These are phyloP conservation scores for Phaeosphaeriaceae sp. DNA, from an alignment of 2,329 filamentous ascomycete species.

Conservation along the genomic window DNA sequence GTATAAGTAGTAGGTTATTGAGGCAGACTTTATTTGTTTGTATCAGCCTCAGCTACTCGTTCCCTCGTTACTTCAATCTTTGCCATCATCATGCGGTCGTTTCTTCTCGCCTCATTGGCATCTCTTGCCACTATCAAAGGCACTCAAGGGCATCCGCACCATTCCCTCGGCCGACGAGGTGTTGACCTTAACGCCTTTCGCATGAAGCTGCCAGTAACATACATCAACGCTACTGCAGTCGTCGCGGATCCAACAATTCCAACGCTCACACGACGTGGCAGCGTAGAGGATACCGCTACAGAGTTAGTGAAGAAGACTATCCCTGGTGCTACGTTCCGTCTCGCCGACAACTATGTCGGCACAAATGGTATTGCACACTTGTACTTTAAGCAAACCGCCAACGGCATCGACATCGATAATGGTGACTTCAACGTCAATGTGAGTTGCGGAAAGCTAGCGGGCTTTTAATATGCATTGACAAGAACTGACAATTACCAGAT, in stretches of 20 bases:
- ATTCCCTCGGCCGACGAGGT: slow-evolving; percentile 25
- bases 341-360: slow-evolving; percentile 63
- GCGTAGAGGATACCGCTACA: slow-evolving; percentile 39
- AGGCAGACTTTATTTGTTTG: neutral
- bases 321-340: slow-evolving; percentile 55
- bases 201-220: slow-evolving; percentile 30
- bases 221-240: slow-evolving; percentile 30
- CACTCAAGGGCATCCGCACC: slow-evolving; percentile 31
- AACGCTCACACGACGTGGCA: slow-evolving; percentile 27
- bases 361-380: slow-evolving; percentile 63
- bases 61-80: slow-evolving; percentile 16
- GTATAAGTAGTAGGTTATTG: slow-evolving; percentile 17
- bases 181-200: slow-evolving; percentile 43
- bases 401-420: slow-evolving; percentile 66
- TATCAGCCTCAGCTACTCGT: slow-evolving; percentile 13
- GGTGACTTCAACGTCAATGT: slow-evolving; percentile 68
- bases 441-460: slow-evolving; percentile 30
- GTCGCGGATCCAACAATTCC: slow-evolving; percentile 26
- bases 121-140: slow-evolving; percentile 31
- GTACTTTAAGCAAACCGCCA: slow-evolving; percentile 65
- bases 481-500: slow-evolving; percentile 44
- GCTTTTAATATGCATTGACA: neutral
- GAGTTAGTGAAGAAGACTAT: slow-evolving; percentile 41
- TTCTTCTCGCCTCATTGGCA: slow-evolving; percentile 37
- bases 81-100: slow-evolving; percentile 36